These are phyloP conservation scores for Sporothrix schenckii DNA, from an alignment of 2,329 filamentous ascomycete species.

Conservation along the genomic window DNA sequence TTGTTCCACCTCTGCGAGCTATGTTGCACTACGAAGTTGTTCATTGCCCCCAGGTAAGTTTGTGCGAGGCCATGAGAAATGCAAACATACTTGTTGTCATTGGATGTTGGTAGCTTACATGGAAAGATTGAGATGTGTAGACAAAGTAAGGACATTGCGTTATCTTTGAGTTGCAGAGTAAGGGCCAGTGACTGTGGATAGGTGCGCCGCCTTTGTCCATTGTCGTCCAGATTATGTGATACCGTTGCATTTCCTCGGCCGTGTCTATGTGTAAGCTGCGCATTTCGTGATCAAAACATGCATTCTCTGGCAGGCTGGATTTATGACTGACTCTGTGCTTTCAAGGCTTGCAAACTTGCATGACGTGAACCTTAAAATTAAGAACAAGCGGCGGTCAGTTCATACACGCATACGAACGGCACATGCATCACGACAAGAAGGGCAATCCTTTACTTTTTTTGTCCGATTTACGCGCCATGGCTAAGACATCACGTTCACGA, in stretches of 20 bases:
- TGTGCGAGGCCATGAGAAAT: background rate
- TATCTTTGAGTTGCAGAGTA: too few species aligned
- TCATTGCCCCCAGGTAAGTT: background rate
- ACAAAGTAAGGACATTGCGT: too few species aligned
- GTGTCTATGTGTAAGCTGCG: background rate
- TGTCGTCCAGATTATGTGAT: constrained; percentile 23
- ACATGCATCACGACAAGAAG: constrained; percentile 3
- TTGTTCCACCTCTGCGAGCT: background rate
- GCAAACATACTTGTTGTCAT: too few species aligned
- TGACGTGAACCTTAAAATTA: background rate
- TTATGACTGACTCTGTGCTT: background rate
- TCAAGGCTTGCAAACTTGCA: background rate
- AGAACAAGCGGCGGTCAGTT: background rate
- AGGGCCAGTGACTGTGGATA: too few species aligned
- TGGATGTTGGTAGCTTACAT: background rate
- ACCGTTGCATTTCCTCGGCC: background rate
- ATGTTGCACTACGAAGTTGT: background rate
- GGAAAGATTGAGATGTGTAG: background rate
- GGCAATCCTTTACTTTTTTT: background rate
- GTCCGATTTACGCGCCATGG: background rate
- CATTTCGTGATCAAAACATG: constrained; percentile 3
- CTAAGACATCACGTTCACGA: background rate
- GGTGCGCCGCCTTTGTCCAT: background rate
- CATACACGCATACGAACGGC: background rate
- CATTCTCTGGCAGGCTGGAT: background rate